These are phyloP conservation scores for Xylaria sp. DNA, from an alignment of 495 filamentous ascomycete species.

Conservation along the genomic window DNA sequence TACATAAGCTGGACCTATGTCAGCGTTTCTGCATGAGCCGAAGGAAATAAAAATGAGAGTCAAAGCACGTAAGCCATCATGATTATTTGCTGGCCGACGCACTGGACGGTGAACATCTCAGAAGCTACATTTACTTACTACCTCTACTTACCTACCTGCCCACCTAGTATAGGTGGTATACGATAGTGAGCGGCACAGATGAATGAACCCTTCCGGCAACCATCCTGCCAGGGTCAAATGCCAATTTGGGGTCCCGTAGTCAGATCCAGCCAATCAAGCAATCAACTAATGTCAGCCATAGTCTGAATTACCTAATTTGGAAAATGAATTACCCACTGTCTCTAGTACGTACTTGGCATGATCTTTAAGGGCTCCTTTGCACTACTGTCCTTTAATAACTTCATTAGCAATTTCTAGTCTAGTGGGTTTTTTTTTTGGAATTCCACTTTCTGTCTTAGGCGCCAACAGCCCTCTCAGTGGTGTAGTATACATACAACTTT, in stretches of 20 bases:
- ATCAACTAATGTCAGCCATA: slow-evolving; percentile 11
- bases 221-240: neutral
- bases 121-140: neutral
- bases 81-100: neutral
- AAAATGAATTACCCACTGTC: slow-evolving; percentile 14
- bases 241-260: neutral
- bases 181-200: too few relatives aligned
- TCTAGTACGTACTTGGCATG: neutral
- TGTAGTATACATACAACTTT: neutral
- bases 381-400: neutral
- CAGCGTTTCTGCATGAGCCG: neutral
- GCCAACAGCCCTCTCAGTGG: neutral
- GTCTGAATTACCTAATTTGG: slow-evolving; percentile 4
- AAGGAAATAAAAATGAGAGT: neutral
- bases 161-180: too few relatives aligned
- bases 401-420: neutral
- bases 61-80: neutral
- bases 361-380: neutral
- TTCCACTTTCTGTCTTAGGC: too few relatives aligned
- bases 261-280: slow-evolving; percentile 6
- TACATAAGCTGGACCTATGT: neutral
- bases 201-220: slow-evolving; percentile 9
- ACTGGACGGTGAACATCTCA: neutral
- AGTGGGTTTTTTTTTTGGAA: neutral
- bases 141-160: too few relatives aligned